phyloP scores from a whole-genome alignment of 768 basidiomycete genomes.

The Leccinum incarnatum region DNA sequence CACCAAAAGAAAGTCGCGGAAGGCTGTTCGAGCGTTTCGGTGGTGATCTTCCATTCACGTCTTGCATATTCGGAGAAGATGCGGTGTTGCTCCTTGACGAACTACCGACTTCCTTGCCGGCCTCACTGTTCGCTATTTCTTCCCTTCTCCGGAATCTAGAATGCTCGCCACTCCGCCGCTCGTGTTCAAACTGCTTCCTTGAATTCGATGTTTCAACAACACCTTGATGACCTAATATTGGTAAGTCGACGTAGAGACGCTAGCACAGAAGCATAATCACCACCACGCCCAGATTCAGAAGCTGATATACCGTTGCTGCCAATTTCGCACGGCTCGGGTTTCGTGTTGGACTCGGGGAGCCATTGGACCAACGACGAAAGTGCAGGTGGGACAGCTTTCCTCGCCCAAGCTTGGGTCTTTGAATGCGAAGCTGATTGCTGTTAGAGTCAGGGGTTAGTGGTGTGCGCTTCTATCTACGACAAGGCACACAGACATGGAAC shows the following conservation, averaged over 20 bases:
- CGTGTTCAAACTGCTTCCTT: background rate
- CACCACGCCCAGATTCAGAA: slow-evolving; percentile 19
- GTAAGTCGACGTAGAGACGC: background rate
- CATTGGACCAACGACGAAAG: slow-evolving; percentile 7
- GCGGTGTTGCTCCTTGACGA: background rate
- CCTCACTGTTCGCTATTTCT: background rate
- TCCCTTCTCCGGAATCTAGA: background rate
- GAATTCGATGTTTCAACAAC: background rate
- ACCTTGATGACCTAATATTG: background rate
- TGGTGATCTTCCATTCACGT: background rate
- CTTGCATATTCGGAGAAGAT: background rate
- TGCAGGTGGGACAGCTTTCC: background rate
- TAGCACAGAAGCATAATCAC: background rate
- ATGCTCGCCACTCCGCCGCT: background rate
- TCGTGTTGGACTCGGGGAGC: background rate
- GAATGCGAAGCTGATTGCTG: slow-evolving; percentile 12
- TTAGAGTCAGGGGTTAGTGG: background rate
- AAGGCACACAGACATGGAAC: slow-evolving; percentile 46
- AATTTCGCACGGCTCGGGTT: background rate
- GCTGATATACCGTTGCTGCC: background rate
- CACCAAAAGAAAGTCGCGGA: background rate
- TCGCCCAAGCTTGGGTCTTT: slow-evolving; percentile 9
- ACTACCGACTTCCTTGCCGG: background rate
- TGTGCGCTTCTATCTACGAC: too few species aligned
- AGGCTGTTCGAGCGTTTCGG: slow-evolving; percentile 2